These are phyloP conservation scores for Rhamnella rubrinervis DNA, from an alignment of 331 rosid genomes.

Conservation along the genomic window DNA sequence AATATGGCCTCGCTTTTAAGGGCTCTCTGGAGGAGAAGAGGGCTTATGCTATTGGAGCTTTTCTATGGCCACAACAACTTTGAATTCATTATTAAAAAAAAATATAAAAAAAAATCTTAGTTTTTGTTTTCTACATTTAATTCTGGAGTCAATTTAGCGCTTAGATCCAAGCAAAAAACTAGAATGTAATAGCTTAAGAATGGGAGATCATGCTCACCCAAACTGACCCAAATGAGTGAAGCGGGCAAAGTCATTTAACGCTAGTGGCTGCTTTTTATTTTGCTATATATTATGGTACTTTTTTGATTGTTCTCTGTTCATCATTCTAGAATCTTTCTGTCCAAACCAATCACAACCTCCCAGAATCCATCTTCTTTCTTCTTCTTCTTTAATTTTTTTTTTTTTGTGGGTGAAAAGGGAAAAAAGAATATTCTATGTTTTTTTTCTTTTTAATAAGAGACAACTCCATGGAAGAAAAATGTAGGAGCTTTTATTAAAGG, in stretches of 20 bases:
- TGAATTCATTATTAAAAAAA: neutral
- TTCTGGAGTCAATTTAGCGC: no score
- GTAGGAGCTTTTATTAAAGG: neutral
- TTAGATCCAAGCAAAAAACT: no score
- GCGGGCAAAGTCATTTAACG: no score
- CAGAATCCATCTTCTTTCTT: no score
- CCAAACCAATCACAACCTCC: no score
- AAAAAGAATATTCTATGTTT: neutral
- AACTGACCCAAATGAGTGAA: no score
- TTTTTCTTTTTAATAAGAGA: neutral
- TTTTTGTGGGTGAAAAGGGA: neutral
- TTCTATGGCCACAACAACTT: conserved; percentile 31
- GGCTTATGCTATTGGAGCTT: conserved; percentile 25
- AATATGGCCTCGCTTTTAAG: conserved; percentile 25
- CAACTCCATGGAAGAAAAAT: neutral
- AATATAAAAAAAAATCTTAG: no score
- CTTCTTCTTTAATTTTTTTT: neutral
- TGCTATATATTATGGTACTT: neutral
- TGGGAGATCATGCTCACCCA: no score
- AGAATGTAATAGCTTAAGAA: no score
- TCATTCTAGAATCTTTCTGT: no score
- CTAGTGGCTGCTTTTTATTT: neutral
- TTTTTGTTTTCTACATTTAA: no score
- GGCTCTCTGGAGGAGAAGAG: conserved; percentile 33
- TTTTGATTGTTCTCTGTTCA: no score